Base-by-base conservation (phyloP, 2,329 filamentous ascomycete genomes). In the Bipolaris sorokiniana region DNA sequence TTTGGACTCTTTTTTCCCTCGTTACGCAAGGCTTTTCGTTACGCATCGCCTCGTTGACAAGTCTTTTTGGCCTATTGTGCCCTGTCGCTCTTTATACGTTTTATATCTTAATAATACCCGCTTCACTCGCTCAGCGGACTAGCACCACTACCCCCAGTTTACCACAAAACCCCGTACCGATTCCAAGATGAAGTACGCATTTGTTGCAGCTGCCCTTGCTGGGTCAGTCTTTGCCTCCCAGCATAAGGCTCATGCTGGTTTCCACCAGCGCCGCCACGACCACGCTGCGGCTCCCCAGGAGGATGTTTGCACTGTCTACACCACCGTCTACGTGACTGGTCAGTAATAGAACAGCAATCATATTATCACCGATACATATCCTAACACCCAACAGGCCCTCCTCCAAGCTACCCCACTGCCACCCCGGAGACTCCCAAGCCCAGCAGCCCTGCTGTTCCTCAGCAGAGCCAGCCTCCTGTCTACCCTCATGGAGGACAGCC, bases 81-180 rank as follows among this genome's bases (percentile, higher is more conserved):
- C 74, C 52, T 57, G 70, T 71, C 73, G 67, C 67, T 76, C 73
- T 63, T 76, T 76, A 73, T 57, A 48, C 37, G 62, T 61, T 55
- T 56, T 67, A 70, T 36, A 67, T 64, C 55, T 46, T 58, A 58
- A 67, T 59, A 61, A 88, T 88, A 59, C 56, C 65, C 88, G 88
- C 88, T 91, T 91, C 89, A 91, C 87, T 91, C 90, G 78, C 92
- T 93, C 81, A 92, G 90, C 90, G 90, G 90, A 86, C 87, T 36
- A 82, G 90, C 88, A 56, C 50, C 49, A 67, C 54, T 62, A 46
- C 59, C 60, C 53, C 56, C 56, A 56, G 48, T 48, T 48, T 64
- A 54, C 59, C 51, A 57, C 65, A 66, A 66, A 68, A 64, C 58
- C 56, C 69, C 67, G 66, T 73, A 74, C 68, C 69, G 76, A 67